Percentiles rank a stretch among this genome's conserved stretches.
phyloP scores from a whole-genome alignment of 768 basidiomycete genomes.

The Lactarius indigo region DNA sequence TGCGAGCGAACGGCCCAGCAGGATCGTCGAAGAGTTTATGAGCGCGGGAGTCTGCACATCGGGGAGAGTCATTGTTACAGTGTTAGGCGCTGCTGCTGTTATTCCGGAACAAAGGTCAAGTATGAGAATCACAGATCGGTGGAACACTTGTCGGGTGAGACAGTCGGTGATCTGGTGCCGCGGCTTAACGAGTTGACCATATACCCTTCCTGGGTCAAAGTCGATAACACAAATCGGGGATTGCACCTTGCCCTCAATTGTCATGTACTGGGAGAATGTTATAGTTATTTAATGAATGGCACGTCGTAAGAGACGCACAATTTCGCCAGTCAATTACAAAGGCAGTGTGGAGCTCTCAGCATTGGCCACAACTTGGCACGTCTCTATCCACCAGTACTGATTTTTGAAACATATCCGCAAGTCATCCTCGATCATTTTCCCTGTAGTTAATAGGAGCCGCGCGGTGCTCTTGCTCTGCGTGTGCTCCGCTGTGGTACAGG shows the following conservation, averaged over 20 bases:
- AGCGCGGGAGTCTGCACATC: constrained; percentile 70
- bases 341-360: not conserved
- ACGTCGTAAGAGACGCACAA: not conserved
- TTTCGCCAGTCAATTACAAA: not conserved
- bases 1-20: constrained; percentile 93
- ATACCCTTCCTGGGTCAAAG: not conserved
- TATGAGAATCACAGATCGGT: not conserved
- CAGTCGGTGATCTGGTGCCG: not conserved
- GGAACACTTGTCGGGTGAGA: not conserved
- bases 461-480: not conserved
- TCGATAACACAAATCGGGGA: not conserved
- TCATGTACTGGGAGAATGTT: not conserved
- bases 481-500: not conserved
- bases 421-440: not conserved
- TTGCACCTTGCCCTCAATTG: not conserved
- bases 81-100: constrained; percentile 63
- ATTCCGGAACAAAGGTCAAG: constrained; percentile 75
- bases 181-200: not conserved
- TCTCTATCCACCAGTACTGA: no score
- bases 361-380: not conserved
- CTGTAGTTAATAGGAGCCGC: not conserved
- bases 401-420: not conserved
- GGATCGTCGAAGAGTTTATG: constrained; percentile 65
- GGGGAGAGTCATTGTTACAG: constrained; percentile 72
- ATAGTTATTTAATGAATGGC: not conserved